phyloP scores from a whole-genome alignment of 2,329 filamentous ascomycete genomes.

The Fusarium napiforme region DNA sequence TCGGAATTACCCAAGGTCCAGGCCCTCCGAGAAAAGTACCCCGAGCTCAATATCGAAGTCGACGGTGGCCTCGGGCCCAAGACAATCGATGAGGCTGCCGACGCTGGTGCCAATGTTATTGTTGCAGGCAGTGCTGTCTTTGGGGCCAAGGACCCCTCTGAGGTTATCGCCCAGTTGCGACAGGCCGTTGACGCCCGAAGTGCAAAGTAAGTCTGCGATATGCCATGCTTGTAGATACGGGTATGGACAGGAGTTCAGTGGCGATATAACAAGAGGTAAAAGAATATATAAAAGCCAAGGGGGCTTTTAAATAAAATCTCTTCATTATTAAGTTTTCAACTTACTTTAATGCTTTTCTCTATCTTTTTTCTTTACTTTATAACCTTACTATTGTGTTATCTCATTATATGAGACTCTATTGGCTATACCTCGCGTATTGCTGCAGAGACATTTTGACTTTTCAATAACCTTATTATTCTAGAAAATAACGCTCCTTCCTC shows the following conservation, averaged over 20 bases:
- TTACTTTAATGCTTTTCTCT: background rate
- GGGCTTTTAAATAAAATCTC: background rate
- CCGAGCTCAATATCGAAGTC: conserved; percentile 95
- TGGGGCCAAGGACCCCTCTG: conserved; percentile 85
- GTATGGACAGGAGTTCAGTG: background rate
- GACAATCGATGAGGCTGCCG: conserved; percentile 93
- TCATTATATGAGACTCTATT: too few species aligned
- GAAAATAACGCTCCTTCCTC: too few species aligned
- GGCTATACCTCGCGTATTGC: too few species aligned
- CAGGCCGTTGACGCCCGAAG: conserved; percentile 75
- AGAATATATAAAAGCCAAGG: conserved; percentile 8
- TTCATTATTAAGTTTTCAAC: conserved; percentile 18
- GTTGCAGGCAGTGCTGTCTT: conserved; percentile 97
- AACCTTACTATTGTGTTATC: too few species aligned
- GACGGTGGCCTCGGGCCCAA: conserved; percentile 89
- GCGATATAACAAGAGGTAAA: background rate
- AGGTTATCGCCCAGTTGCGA: conserved; percentile 85
- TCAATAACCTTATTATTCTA: too few species aligned
- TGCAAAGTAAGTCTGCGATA: conserved; percentile 50
- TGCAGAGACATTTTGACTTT: too few species aligned
- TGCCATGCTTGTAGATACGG: background rate
- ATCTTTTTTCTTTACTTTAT: conserved; percentile 9
- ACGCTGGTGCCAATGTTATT: conserved; percentile 97
- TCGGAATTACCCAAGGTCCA: conserved; percentile 94
- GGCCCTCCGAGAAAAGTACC: conserved; percentile 84